phyloP scores from a whole-genome alignment of 2,329 filamentous ascomycete genomes.

The Mycocentrospora acerina region DNA sequence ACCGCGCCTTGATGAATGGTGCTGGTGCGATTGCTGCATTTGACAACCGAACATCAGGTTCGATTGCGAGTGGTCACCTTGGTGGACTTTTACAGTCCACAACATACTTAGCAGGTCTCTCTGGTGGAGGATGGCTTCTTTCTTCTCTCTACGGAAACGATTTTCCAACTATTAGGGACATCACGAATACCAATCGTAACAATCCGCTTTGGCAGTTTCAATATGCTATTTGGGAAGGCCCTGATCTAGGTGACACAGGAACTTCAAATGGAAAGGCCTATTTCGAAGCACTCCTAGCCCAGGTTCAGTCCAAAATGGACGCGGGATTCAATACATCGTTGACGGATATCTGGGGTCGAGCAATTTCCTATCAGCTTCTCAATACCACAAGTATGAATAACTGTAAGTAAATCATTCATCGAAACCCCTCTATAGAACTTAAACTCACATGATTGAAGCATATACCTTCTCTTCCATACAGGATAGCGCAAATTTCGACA shows the following conservation, averaged over 20 bases:
- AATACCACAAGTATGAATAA: too few relatives aligned
- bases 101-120: constrained; percentile 78
- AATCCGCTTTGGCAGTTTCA: too few relatives aligned
- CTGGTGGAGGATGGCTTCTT: constrained; percentile 77
- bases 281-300: too few relatives aligned
- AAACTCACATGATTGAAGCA: too few relatives aligned
- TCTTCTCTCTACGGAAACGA: constrained; percentile 72
- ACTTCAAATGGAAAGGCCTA: background rate
- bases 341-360: constrained; percentile 83
- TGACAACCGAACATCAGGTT: constrained; percentile 65
- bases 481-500: background rate
- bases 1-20: constrained; percentile 76
- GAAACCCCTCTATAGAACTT: too few relatives aligned
- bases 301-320: constrained; percentile 48
- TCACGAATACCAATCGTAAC: too few relatives aligned
- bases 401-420: too few relatives aligned
- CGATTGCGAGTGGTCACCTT: constrained; percentile 63
- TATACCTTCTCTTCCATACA: constrained; percentile 1
- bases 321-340: constrained; percentile 64
- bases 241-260: constrained; percentile 50
- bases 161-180: too few relatives aligned
- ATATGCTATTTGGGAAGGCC: too few relatives aligned
- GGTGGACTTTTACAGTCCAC: constrained; percentile 75
- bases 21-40: constrained; percentile 77
- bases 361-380: constrained; percentile 68